These are phyloP conservation scores for Penicillium sp. DNA, from an alignment of 2,329 filamentous ascomycete genomes.

Conservation along the genomic window DNA sequence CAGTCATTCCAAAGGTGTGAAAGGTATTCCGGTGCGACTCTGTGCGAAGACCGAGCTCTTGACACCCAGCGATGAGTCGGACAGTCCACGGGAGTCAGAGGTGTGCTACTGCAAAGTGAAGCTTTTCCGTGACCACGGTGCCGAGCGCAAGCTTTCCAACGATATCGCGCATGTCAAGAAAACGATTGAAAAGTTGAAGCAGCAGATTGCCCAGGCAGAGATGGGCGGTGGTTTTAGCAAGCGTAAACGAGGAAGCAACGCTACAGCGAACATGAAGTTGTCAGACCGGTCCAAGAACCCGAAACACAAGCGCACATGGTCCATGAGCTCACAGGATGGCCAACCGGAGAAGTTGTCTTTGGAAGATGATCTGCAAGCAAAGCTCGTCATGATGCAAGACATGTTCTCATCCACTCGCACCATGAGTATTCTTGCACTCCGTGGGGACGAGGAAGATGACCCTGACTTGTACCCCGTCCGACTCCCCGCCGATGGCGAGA, in stretches of 20 bases:
- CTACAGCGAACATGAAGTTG: conserved; percentile 51
- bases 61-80: conserved; percentile 51
- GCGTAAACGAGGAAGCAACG: conserved; percentile 58
- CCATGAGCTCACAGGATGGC: conserved; percentile 71
- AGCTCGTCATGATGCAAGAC: conserved; percentile 47
- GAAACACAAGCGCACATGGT: conserved; percentile 95
- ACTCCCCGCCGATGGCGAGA: conserved; percentile 37
- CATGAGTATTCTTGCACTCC: conserved; percentile 46
- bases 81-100: conserved; percentile 55
- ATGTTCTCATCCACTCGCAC: conserved; percentile 51
- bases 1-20: conserved; percentile 97
- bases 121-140: conserved; percentile 92
- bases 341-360: conserved; percentile 45
- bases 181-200: conserved; percentile 92
- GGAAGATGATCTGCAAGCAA: conserved; percentile 50
- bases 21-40: conserved; percentile 90
- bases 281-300: conserved; percentile 71
- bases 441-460: conserved; percentile 49
- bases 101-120: conserved; percentile 97
- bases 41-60: conserved; percentile 85
- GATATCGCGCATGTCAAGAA: conserved; percentile 95
- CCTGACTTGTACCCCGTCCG: conserved; percentile 48
- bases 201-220: conserved; percentile 80
- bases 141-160: conserved; percentile 91
- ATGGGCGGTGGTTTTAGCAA: conserved; percentile 63